phyloP scores from a whole-genome alignment of 148 eudicot species.

The Talinum fruticosum region DNA sequence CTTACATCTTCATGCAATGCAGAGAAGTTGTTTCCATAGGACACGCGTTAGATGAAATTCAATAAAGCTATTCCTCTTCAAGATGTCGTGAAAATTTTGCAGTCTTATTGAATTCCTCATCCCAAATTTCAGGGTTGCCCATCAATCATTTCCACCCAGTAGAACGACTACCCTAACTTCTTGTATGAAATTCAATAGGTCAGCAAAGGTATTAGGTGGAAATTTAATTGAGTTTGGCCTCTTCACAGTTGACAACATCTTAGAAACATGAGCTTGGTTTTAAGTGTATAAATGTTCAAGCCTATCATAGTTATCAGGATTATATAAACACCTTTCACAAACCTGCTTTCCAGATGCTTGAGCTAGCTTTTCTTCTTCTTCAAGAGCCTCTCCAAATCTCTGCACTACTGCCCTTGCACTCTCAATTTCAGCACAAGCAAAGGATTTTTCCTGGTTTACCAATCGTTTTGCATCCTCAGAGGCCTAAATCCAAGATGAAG shows the following conservation, averaged over 20 bases:
- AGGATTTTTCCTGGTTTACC: constrained; percentile 95
- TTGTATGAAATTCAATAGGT: too few relatives aligned
- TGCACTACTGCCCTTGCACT: constrained; percentile 95
- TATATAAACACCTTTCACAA: constrained; percentile 5
- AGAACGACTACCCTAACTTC: too few relatives aligned
- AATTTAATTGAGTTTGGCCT: not conserved
- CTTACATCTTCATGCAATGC: too few relatives aligned
- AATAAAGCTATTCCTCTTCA: too few relatives aligned
- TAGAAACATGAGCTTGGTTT: not conserved
- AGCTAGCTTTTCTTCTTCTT: constrained; percentile 80
- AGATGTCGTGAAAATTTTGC: too few relatives aligned
- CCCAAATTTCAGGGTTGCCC: too few relatives aligned
- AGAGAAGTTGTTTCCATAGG: too few relatives aligned
- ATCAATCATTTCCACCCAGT: too few relatives aligned
- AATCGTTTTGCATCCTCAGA: constrained; percentile 97
- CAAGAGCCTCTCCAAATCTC: constrained; percentile 94
- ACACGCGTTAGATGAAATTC: too few relatives aligned
- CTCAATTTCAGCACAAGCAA: constrained; percentile 97
- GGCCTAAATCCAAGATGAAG: constrained; percentile 44
- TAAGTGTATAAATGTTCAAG: not conserved
- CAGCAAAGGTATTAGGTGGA: too few relatives aligned
- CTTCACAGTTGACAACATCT: not conserved
- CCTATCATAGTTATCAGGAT: not conserved
- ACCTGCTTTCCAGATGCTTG: constrained; percentile 81
- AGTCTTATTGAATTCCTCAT: too few relatives aligned